phyloP scores from a whole-genome alignment of 331 rosid genomes.

The Acacia concinna region DNA sequence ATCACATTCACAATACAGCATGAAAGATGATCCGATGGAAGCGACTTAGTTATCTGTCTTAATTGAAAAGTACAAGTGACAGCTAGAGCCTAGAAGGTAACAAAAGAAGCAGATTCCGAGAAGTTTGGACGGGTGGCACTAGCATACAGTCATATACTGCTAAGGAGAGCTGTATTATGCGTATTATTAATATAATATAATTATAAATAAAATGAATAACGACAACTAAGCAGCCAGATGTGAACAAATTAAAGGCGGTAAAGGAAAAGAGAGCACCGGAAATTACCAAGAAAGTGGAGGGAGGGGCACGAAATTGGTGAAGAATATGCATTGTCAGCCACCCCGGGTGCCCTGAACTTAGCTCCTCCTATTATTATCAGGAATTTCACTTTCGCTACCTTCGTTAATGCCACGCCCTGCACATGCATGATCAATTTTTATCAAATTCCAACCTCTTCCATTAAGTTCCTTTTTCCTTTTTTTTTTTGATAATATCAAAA shows the following conservation, averaged over 20 bases:
- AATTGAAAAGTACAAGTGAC: no score
- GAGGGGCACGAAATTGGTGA: slow-evolving; percentile 51
- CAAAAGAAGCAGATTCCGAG: not conserved
- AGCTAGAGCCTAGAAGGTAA: no score
- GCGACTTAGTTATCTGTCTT: not conserved
- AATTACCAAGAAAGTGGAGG: slow-evolving; percentile 70
- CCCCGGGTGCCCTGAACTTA: slow-evolving; percentile 33
- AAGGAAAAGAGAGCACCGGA: not conserved
- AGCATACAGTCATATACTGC: not conserved
- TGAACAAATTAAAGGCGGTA: not conserved
- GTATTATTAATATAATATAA: no score
- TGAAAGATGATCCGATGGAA: not conserved
- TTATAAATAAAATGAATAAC: not conserved
- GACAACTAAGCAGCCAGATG: not conserved
- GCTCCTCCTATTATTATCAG: slow-evolving; percentile 67
- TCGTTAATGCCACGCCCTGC: slow-evolving; percentile 58
- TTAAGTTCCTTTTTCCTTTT: not conserved
- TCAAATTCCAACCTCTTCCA: not conserved
- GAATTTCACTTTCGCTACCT: slow-evolving; percentile 57
- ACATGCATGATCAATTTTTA: not conserved
- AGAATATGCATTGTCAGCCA: slow-evolving; percentile 50
- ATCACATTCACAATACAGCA: not conserved
- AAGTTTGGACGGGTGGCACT: not conserved
- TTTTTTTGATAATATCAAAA: not conserved
- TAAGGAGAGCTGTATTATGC: no score